Percentiles rank a stretch among this genome's conserved stretches.
phyloP scores from a whole-genome alignment of 495 filamentous ascomycete species.

The Pyrenula aspistea region DNA sequence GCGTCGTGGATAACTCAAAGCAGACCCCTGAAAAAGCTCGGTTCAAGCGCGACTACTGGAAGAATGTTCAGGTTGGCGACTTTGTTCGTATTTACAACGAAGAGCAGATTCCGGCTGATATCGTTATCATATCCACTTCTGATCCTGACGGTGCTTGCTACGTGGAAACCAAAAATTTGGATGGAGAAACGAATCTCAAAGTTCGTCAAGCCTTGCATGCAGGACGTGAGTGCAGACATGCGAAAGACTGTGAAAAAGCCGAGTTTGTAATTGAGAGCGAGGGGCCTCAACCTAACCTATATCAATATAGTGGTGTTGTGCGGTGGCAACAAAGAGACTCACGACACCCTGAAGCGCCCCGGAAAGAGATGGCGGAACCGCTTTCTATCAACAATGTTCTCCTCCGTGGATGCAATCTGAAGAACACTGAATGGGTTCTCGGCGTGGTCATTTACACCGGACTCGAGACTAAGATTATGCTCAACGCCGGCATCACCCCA shows the following conservation, averaged over 20 bases:
- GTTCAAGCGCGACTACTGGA: conserved; percentile 92
- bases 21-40: conserved; percentile 49
- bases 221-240: conserved; percentile 74
- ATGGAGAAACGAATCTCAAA: conserved; percentile 97
- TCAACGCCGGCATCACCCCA: conserved; percentile 95
- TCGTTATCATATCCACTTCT: conserved; percentile 91
- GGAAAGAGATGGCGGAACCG: conserved; percentile 76
- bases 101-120: conserved; percentile 89
- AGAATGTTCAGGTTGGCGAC: conserved; percentile 89
- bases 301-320: conserved; percentile 81
- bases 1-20: conserved; percentile 49
- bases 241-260: conserved; percentile 77
- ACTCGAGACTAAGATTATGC: conserved; percentile 98
- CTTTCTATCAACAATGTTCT: conserved; percentile 91
- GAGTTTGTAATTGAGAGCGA: conserved; percentile 88
- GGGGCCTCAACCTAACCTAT: conserved; percentile 81
- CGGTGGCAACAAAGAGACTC: conserved; percentile 71
- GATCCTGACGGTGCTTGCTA: conserved; percentile 93
- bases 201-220: conserved; percentile 84
- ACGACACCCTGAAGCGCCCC: conserved; percentile 42
- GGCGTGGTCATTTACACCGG: conserved; percentile 96
- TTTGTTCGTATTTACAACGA: conserved; percentile 95
- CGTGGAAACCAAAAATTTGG: conserved; percentile 94
- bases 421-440: conserved; percentile 94
- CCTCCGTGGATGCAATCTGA: conserved; percentile 81